Base-by-base conservation (phyloP, 768 basidiomycete species). In the Lentinula aciculospora region DNA sequence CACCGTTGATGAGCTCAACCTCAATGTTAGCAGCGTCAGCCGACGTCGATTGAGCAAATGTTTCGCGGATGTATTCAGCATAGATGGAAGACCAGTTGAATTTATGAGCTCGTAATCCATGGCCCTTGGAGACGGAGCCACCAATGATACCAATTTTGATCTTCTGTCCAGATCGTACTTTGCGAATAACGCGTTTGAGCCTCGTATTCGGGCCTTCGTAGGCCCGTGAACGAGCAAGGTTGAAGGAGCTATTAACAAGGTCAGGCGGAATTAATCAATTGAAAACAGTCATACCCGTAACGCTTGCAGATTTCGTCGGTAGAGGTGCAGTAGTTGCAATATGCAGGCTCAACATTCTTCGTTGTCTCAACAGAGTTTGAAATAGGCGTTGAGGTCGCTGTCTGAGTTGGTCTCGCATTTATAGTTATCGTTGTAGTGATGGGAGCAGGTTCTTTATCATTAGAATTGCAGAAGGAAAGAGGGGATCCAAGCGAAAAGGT, bases 121-220 rank as follows among this genome's bases (percentile, higher is more conserved):
- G 51, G 1, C 51, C 51, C 36, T 36, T 36, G 4, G 51, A 53
- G 6, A 53, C 51, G 1, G 51, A 53, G 34, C 51, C 51, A 19
- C 51, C 51, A 15, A 53, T 32, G n/a, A 53, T 39, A 27, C 51
- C 51, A 4, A 53, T 53, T 39, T 53, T 53, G 7, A 53, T 53
- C 10, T 32, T 32, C 36, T 39, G 21, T 5, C 36, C 36, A 25
- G 36, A 39, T 2, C 36, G 51, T 27, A 34, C 36, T 53, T 53
- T 53, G 6, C 51, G 51, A 5, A 53, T 9, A 6, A 53, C 51
- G 19, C 51, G 51, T 21, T 53, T 53, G 8, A 53, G 51, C 3
- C 34, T 36, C 10, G 51, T 28, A 25, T 53, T 53, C 0, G 51
- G 51, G 23, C 51, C 51, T 53, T 53, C 51, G 23, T 53, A 53